Percentiles rank a stretch among this genome's conserved stretches.
Conservation (phyloP, 2,329 filamentous ascomycete species). For the Diplocarpon mali region DNA sequence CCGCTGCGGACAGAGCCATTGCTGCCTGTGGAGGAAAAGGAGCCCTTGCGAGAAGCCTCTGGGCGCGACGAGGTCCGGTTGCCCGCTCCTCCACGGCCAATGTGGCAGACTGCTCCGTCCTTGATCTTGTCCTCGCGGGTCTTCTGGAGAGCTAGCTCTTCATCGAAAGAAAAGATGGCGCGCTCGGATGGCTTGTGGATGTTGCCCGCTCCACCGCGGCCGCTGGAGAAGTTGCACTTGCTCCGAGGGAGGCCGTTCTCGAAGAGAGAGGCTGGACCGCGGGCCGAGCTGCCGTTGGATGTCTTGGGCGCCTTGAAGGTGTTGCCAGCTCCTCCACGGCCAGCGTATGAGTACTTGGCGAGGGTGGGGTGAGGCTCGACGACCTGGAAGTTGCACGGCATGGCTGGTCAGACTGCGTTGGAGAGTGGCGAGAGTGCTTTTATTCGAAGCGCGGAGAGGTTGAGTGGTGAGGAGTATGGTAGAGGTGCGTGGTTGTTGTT, state of each 20-base stretch:
- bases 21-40: conserved; percentile 14
- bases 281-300: conserved; percentile 16
- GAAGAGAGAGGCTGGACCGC: conserved; percentile 24
- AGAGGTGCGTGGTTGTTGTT: conserved; percentile 8
- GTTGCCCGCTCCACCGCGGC: conserved; percentile 27
- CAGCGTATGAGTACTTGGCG: conserved; percentile 20
- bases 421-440: background rate
- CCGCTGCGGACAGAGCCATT: conserved; percentile 11
- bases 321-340: conserved; percentile 27
- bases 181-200: conserved; percentile 21
- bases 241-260: conserved; percentile 18
- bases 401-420: conserved; percentile 3
- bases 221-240: conserved; percentile 21
- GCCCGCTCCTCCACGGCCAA: conserved; percentile 25
- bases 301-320: conserved; percentile 25
- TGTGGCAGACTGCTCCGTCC: conserved; percentile 19
- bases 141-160: conserved; percentile 23
- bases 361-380: conserved; percentile 26
- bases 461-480: background rate
- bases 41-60: conserved; percentile 18
- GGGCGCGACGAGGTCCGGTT: conserved; percentile 17
- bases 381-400: conserved; percentile 20
- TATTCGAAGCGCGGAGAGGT: background rate
- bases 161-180: conserved; percentile 26
- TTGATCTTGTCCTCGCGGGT: conserved; percentile 22